Conservation (phyloP, 192 early-diverging fungal species). For the Coemansia umbellata region DNA sequence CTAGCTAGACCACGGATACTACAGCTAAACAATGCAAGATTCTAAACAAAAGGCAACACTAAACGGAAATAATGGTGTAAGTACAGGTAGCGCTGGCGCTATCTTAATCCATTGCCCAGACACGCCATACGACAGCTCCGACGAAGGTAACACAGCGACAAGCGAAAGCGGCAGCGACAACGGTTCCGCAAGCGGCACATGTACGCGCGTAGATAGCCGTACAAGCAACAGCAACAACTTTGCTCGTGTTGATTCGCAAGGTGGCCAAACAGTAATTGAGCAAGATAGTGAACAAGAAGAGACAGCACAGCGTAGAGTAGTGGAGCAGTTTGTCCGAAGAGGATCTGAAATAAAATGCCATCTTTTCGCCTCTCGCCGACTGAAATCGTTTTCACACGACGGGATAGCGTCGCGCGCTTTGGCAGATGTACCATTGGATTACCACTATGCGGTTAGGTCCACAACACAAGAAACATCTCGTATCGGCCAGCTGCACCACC, state of each 20-base stretch:
- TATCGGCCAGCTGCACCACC: background rate
- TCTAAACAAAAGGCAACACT: too few relatives aligned
- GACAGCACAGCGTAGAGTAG: background rate
- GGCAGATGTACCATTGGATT: background rate
- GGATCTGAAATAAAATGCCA: slow-evolving; percentile 1
- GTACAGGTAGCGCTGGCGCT: slow-evolving; percentile 10
- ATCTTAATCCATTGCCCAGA: background rate
- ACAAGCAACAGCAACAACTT: slow-evolving; percentile 4
- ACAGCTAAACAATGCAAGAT: too few relatives aligned
- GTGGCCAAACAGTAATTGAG: background rate
- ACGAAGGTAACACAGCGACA: background rate
- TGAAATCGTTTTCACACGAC: slow-evolving; percentile 40
- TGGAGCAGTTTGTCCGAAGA: background rate
- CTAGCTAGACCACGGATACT: too few relatives aligned
- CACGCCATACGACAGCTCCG: slow-evolving; percentile 10
- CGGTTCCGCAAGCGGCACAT: background rate
- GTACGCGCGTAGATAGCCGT: background rate
- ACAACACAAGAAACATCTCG: slow-evolving; percentile 6
- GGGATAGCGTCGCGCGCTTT: slow-evolving; percentile 7
- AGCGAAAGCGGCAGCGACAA: slow-evolving; percentile 6
- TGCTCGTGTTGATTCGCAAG: background rate
- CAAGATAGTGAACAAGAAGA: background rate
- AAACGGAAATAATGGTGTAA: too few relatives aligned
- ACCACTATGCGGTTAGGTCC: slow-evolving; percentile 1
- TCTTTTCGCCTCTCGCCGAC: background rate